These are phyloP conservation scores for Musa beccarii DNA, from an alignment of 176 grass and related monocot genomes.

Conservation along the genomic window DNA sequence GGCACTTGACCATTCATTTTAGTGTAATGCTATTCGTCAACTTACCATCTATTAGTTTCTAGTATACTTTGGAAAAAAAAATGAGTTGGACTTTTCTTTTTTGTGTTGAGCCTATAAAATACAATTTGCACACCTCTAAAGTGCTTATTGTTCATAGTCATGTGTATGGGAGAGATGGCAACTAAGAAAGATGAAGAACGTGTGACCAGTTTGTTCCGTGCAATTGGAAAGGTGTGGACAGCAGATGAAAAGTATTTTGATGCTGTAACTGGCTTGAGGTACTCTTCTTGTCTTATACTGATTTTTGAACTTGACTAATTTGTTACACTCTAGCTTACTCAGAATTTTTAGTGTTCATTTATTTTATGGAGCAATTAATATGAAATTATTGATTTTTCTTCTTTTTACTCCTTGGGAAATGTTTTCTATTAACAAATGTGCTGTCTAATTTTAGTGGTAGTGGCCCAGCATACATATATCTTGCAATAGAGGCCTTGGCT, in stretches of 20 bases:
- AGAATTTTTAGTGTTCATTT: too few relatives aligned
- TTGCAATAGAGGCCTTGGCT: constrained; percentile 93
- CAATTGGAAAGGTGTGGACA: constrained; percentile 93
- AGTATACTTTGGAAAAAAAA: not conserved
- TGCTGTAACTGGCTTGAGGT: constrained; percentile 96
- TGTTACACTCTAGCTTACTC: too few relatives aligned
- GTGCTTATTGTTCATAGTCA: constrained; percentile 36
- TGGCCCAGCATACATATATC: constrained; percentile 88
- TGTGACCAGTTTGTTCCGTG: constrained; percentile 59
- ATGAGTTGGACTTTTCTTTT: too few relatives aligned
- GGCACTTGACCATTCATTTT: not conserved
- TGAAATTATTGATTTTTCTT: not conserved
- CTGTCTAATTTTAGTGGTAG: constrained; percentile 66
- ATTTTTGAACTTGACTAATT: not conserved
- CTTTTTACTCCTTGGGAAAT: not conserved
- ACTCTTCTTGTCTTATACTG: not conserved
- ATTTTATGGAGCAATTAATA: not conserved
- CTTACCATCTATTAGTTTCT: too few relatives aligned
- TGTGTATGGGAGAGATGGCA: constrained; percentile 79
- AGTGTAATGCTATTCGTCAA: too few relatives aligned
- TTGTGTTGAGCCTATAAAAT: too few relatives aligned
- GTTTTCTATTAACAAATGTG: not conserved
- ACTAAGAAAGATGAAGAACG: constrained; percentile 68
- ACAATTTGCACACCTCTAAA: not conserved
- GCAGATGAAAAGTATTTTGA: constrained; percentile 99